Percentiles rank a stretch among this genome's conserved stretches.
These are phyloP conservation scores for Viola pubescens DNA, from an alignment of 441 rosid genomes.

Conservation along the genomic window DNA sequence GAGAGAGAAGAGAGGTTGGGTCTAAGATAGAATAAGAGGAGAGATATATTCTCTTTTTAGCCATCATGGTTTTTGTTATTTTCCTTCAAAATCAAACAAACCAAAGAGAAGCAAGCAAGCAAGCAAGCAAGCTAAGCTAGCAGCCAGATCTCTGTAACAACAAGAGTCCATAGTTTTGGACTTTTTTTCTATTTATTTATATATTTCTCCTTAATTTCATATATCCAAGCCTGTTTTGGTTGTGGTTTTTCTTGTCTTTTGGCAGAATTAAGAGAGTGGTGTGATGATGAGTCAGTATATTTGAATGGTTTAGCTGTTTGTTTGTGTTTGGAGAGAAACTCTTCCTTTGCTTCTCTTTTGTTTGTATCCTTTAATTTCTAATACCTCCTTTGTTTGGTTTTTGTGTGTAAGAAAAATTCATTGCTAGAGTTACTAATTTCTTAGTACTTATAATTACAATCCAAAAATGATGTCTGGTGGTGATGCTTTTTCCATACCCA, in stretches of 20 bases:
- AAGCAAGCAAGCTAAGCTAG: neutral
- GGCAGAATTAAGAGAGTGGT: conserved; percentile 41
- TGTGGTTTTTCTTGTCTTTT: conserved; percentile 59
- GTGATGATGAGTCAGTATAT: conserved; percentile 28
- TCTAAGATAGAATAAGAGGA: conserved; percentile 6
- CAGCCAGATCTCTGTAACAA: conserved; percentile 38
- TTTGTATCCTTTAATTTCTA: conserved; percentile 22
- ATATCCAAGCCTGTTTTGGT: conserved; percentile 7
- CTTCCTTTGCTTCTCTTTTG: conserved; percentile 21
- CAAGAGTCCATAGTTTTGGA: conserved; percentile 36
- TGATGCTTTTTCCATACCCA: conserved; percentile 45
- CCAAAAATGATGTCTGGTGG: conserved; percentile 70
- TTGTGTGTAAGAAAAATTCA: neutral
- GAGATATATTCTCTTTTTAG: conserved; percentile 20
- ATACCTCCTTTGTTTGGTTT: conserved; percentile 19
- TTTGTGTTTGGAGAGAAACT: conserved; percentile 36
- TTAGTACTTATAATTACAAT: neutral
- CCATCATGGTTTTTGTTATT: conserved; percentile 35
- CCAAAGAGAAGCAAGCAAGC: no score
- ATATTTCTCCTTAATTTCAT: no score
- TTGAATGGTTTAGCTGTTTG: conserved; percentile 42
- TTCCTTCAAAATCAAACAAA: conserved; percentile 33
- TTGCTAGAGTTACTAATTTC: neutral
- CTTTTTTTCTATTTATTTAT: conserved; percentile 12
- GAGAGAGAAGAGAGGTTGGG: conserved; percentile 7